These are phyloP conservation scores for Talinum fruticosum DNA, from an alignment of 148 eudicot genomes.

Conservation along the genomic window DNA sequence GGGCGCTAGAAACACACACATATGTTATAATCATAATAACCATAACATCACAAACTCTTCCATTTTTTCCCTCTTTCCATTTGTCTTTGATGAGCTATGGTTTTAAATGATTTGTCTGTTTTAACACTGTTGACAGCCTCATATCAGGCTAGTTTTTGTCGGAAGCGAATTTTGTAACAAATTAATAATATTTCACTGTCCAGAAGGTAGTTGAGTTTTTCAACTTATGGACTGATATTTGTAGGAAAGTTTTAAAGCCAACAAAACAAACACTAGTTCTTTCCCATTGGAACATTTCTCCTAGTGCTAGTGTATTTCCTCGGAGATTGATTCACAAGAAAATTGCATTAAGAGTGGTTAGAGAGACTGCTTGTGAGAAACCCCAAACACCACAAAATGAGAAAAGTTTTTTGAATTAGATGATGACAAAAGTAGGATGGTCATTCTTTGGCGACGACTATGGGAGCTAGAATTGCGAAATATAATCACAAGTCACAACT, in stretches of 20 bases:
- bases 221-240: background rate
- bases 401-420: background rate
- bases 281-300: background rate
- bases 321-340: background rate
- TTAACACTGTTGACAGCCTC: background rate
- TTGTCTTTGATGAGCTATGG: background rate
- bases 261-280: background rate
- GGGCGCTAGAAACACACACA: background rate
- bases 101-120: background rate
- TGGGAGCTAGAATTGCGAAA: background rate
- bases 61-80: background rate
- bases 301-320: background rate
- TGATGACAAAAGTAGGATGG: background rate
- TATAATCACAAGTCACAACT: background rate
- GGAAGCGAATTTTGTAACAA: background rate
- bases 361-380: background rate
- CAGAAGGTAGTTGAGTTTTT: background rate
- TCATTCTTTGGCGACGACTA: background rate
- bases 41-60: background rate
- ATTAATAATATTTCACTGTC: background rate
- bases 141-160: background rate
- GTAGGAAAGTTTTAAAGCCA: no score
- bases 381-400: background rate
- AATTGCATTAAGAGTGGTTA: background rate
- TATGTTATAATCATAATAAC: background rate